These are phyloP conservation scores for Thoreauomyces humboldtii DNA, from an alignment of 192 early-diverging fungal genomes.

Conservation along the genomic window DNA sequence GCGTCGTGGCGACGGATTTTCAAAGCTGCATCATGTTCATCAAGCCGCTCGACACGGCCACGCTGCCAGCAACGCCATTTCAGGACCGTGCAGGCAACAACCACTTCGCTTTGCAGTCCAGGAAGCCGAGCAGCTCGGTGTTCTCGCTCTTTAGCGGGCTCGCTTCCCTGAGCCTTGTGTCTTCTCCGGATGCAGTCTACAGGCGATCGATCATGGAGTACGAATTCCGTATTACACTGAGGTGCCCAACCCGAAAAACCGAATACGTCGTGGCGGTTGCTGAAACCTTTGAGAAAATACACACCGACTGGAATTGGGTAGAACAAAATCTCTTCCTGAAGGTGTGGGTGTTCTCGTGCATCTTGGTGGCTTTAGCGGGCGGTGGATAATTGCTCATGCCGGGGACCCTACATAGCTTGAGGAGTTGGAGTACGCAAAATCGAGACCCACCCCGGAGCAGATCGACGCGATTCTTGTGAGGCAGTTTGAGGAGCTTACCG, in stretches of 20 bases:
- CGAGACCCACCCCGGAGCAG: conserved; percentile 28
- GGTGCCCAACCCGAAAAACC: conserved; percentile 23
- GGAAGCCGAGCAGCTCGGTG: conserved; percentile 18
- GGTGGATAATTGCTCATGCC: no score
- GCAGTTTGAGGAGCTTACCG: conserved; percentile 56
- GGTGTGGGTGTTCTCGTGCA: conserved; percentile 23
- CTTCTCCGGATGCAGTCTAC: conserved; percentile 14
- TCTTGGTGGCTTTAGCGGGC: no score
- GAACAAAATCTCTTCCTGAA: conserved; percentile 50
- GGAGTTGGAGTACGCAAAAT: conserved; percentile 33
- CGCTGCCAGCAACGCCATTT: conserved; percentile 32
- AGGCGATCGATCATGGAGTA: conserved; percentile 39
- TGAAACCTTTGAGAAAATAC: conserved; percentile 55
- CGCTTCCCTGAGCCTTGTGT: conserved; percentile 14
- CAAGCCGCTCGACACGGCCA: conserved; percentile 41
- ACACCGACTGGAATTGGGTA: conserved; percentile 59
- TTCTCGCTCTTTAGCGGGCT: conserved; percentile 31
- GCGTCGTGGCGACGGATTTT: no score
- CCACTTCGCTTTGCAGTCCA: conserved; percentile 54
- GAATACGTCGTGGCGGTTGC: conserved; percentile 50
- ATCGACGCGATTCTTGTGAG: conserved; percentile 41
- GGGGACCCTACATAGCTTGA: no score
- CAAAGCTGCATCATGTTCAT: no score
- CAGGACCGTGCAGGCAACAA: conserved; percentile 51
- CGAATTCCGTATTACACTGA: conserved; percentile 49